phyloP scores from a whole-genome alignment of 2,329 filamentous ascomycete genomes.

The Aureobasidium zeae region DNA sequence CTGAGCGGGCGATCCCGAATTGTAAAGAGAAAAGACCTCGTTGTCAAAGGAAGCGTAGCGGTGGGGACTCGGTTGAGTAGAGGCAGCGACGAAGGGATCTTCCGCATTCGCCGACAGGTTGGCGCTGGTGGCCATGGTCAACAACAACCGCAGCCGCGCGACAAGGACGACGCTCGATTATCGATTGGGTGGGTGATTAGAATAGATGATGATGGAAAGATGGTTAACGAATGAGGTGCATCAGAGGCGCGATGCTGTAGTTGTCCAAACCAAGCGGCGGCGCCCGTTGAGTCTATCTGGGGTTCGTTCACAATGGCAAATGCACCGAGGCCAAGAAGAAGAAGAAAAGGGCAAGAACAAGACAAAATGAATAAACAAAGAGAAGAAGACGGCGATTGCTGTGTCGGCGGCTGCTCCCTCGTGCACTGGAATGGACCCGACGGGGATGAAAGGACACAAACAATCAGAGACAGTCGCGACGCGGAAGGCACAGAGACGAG shows the following conservation, averaged over 20 bases:
- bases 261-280: conserved; percentile 3
- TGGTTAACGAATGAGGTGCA: conserved; percentile 10
- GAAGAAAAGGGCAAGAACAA: background rate
- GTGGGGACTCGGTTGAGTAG: conserved; percentile 34
- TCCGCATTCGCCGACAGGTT: conserved; percentile 4
- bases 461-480: background rate
- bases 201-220: conserved; percentile 1
- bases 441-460: background rate
- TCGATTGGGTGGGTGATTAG: conserved; percentile 1
- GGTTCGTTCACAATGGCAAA: conserved; percentile 3
- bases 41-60: conserved; percentile 78
- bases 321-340: background rate
- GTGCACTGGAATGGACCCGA: too few relatives aligned
- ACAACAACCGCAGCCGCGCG: background rate
- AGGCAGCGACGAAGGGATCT: conserved; percentile 8
- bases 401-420: too few relatives aligned
- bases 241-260: conserved; percentile 13
- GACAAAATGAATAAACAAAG: background rate
- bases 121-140: conserved; percentile 8
- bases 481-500: background rate
- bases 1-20: conserved; percentile 69
- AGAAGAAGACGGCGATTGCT: too few relatives aligned
- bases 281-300: conserved; percentile 9
- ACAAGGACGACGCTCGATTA: conserved; percentile 2
- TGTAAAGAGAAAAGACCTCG: conserved; percentile 66